Evolutionary conservation across 306 rosid genomes (phyloP).

Genomic region (Lathyrus oleraceus): DNA sequence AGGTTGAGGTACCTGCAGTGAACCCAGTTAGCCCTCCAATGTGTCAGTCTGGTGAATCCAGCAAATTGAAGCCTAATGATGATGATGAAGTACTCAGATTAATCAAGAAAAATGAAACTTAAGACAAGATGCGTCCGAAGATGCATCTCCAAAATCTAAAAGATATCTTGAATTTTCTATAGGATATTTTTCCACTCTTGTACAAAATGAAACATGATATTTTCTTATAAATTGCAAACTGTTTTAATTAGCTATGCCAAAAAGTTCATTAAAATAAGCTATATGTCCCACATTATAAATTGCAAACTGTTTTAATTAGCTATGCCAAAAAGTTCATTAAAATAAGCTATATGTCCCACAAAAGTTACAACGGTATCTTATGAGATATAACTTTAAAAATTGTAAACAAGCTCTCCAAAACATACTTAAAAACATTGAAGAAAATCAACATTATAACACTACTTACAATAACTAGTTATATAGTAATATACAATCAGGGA

Average conservation of each 20-base stretch:
- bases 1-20: too few species aligned
- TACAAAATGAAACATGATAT: too few species aligned
- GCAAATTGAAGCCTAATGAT: too few species aligned
- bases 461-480: neutral
- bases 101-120: too few species aligned
- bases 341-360: neutral
- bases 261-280: neutral
- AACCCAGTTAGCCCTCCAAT: too few species aligned
- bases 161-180: too few species aligned
- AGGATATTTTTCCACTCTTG: too few species aligned
- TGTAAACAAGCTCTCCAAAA: neutral
- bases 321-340: neutral
- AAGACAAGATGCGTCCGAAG: too few species aligned
- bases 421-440: neutral
- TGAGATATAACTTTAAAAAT: neutral
- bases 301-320: neutral
- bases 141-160: too few species aligned
- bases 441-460: slow-evolving; percentile 22
- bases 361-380: neutral
- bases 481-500: slow-evolving; percentile 3
- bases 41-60: too few species aligned
- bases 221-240: neutral
- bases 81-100: too few species aligned
- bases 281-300: too few species aligned
- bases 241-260: neutral